Base-by-base conservation (phyloP, 1,284 basidiomycete genomes). In the Microbotryum intermedium region DNA sequence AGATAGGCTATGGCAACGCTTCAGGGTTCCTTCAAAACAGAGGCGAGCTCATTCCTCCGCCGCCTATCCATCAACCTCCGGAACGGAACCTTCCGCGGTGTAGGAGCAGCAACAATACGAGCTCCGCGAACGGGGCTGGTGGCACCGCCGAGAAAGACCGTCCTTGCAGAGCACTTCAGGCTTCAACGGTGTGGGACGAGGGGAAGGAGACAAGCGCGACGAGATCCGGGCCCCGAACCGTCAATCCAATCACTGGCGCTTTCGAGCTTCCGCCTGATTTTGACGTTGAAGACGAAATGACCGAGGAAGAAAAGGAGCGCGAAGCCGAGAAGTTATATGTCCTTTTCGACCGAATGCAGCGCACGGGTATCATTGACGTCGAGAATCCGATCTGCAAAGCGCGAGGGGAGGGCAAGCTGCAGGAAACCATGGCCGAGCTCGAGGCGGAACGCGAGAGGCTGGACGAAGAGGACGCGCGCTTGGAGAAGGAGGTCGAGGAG, bases 1-100 rank as follows among this genome's bases (percentile, higher is more conserved):
- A 87, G 55, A 82, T 93, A 51, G 91, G 91, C 4, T 94, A 95
- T 67, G 92, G 92, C 25, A 91, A 91, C 70, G 89, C 91, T 34
- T 89, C 90, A 0, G 92, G 92, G 1, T 87, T 89, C 77, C 79
- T 97, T 29, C 92, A 90, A 77, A 84, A 88, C 70, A 90, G 90
- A 71, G 90, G 90, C 16, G 80, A 94, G 65, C 79, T 87, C 67
- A 82, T 78, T 54, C 70, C 71, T 18, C 66, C 66, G 0, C 71
- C 66, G 0, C 47, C 65, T 13, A 57, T 57, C 9, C n/a, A 29
- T 20, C 10, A 34, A 39, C 16, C 34, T 39, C 34, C 34, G 34
- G 11, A 39, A 39, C 11, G 34, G 34, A 30, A 5, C 10, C 10
- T 10, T 30, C 10, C 10, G 6, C 34, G 10, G 34, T 16, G 34